Evolutionary conservation across 371 early-diverging fungal species (phyloP).

Genomic region (Mortierella sp.): DNA sequence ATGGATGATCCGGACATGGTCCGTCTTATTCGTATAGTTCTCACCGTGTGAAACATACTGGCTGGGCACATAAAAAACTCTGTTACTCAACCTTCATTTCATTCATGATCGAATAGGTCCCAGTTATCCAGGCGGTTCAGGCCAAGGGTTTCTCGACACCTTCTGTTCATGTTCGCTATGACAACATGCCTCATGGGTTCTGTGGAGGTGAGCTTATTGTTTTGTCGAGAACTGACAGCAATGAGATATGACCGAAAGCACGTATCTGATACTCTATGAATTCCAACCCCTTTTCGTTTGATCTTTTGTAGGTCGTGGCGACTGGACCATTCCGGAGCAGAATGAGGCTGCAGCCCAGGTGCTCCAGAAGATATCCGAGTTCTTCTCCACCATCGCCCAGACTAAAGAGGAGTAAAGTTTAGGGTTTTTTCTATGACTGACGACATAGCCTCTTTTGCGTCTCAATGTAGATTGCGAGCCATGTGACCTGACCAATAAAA

Average conservation of each 20-base stretch:
- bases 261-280: not conserved
- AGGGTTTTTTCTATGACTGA: too few relatives aligned
- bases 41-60: too few relatives aligned
- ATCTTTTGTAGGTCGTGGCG: slow-evolving; percentile 28
- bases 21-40: too few relatives aligned
- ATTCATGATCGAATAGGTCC: not conserved
- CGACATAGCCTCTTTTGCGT: too few relatives aligned
- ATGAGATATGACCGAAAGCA: not conserved
- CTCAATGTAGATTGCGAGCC: not conserved
- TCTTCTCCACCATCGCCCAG: slow-evolving; percentile 9
- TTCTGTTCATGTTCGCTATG: slow-evolving; percentile 20
- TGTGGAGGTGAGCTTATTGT: slow-evolving; percentile 16
- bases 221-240: not conserved
- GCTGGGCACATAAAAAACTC: too few relatives aligned
- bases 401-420: slow-evolving; percentile 17
- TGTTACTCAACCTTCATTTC: not conserved
- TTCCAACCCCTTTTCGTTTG: not conserved
- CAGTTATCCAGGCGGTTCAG: slow-evolving; percentile 22
- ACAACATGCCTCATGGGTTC: slow-evolving; percentile 25
- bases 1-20: slow-evolving; percentile 37
- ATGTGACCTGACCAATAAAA: slow-evolving; percentile 5
- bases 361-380: slow-evolving; percentile 12
- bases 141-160: slow-evolving; percentile 18
- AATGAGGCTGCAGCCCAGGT: slow-evolving; percentile 23
- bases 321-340: slow-evolving; percentile 40